Evolutionary conservation across 192 early-diverging fungal genomes (phyloP).

Genomic region (Coemansia umbellata): DNA sequence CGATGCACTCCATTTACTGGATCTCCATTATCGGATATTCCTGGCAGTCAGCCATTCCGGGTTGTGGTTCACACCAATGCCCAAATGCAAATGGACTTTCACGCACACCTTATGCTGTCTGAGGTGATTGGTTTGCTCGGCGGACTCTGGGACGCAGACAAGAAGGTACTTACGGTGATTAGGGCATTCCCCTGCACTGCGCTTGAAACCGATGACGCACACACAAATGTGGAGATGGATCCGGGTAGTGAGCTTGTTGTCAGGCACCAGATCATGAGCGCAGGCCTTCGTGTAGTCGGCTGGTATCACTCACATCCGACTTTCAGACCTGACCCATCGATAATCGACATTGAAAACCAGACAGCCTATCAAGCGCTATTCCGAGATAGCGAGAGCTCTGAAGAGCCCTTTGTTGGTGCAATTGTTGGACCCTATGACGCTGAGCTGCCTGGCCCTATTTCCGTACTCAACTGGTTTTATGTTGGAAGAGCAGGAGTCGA

Average conservation of each 20-base stretch:
- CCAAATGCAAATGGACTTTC: conserved; percentile 84
- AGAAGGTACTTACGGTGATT: conserved; percentile 56
- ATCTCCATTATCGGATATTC: conserved; percentile 56
- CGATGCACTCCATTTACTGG: conserved; percentile 75
- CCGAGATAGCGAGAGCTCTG: conserved; percentile 52
- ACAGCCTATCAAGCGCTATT: conserved; percentile 78
- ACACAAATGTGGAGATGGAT: conserved; percentile 87
- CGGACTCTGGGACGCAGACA: conserved; percentile 63
- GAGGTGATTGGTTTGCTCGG: conserved; percentile 90
- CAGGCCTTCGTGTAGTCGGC: conserved; percentile 76
- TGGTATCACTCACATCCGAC: conserved; percentile 96
- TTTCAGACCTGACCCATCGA: conserved; percentile 80
- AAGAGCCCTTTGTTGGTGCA: conserved; percentile 83
- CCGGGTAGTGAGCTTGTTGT: conserved; percentile 74
- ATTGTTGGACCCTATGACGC: conserved; percentile 89
- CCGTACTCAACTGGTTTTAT: conserved; percentile 87
- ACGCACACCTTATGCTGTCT: conserved; percentile 82
- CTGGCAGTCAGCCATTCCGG: conserved; percentile 77
- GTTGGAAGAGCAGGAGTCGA: conserved; percentile 57
- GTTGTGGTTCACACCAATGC: conserved; percentile 71
- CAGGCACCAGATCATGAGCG: conserved; percentile 65
- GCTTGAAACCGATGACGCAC: conserved; percentile 63
- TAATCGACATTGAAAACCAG: conserved; percentile 90
- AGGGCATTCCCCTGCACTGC: conserved; percentile 75
- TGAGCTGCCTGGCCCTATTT: conserved; percentile 66